Base-by-base conservation (phyloP, 1,284 basidiomycete genomes). In the Pseudozyma sp. region DNA sequence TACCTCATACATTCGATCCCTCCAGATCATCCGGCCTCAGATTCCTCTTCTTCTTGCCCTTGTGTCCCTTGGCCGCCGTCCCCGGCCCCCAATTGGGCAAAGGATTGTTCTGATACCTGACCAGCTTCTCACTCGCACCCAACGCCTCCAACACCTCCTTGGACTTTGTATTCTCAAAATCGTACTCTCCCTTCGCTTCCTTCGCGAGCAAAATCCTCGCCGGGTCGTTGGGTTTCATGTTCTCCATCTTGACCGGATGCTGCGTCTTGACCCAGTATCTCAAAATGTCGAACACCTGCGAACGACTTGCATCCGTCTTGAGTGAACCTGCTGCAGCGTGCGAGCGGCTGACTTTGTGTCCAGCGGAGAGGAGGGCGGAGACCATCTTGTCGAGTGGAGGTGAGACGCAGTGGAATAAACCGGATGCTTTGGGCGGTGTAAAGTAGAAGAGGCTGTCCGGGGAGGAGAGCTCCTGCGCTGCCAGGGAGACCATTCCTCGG, bases 401-500 rank as follows among this genome's bases (percentile, higher is more conserved):
- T 1, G 63, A 76, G 29, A 72, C 57, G 54, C 91, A 92, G 77
- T 94, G 92, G 86, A 96, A 95, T 68, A 90, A 88, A 59, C 94
- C 90, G 0, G 93, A 88, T 4, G 97, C 85, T 81, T 89, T 91
- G 33, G 90, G 88, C 0, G 94, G 93, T 0, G 94, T 94, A 82
- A 98, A 98, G 86, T 94, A 99, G 86, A 98, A 97, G 0, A 91
- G 91, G 5, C 87, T 86, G 1, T 75, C 61, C 16, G 48, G 45
- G 6, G 57, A 56, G 13, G 89, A 86, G 10, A 96, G 86, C 53
- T 93, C 95, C 86, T 95, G 91, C 79, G 90, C 89, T 0, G 95
- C 94, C 0, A 96, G 88, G 5, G 90, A 91, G 49, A 98, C 87
- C 97, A 99, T 99, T 1, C 97, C 96, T 84, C 91, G 91, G 90